Evolutionary conservation across 179 eudicot genomes (phyloP).

Genomic region (Corrigiola litoralis): DNA sequence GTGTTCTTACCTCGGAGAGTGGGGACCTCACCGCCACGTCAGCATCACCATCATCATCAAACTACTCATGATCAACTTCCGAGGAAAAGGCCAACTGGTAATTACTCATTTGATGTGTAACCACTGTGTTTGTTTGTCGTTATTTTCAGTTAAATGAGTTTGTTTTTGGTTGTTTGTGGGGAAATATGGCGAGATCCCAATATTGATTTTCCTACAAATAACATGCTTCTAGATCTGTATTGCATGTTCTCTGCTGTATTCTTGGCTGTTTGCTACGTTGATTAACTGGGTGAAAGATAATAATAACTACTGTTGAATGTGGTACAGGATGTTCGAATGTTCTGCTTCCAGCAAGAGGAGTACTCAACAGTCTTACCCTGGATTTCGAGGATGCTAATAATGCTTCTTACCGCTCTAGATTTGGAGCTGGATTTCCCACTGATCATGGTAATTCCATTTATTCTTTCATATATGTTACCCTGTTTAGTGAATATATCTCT

Average conservation of each 20-base stretch:
- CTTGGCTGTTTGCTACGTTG: too few relatives aligned
- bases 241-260: not conserved
- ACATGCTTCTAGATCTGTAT: slow-evolving; percentile 12
- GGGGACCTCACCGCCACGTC: slow-evolving; percentile 20
- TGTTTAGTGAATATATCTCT: too few relatives aligned
- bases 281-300: too few relatives aligned
- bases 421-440: slow-evolving; percentile 13
- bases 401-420: slow-evolving; percentile 15
- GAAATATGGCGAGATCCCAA: too few relatives aligned
- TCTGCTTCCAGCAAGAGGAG: slow-evolving; percentile 34
- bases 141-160: too few relatives aligned
- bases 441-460: slow-evolving; percentile 32
- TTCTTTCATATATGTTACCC: too few relatives aligned
- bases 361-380: slow-evolving; percentile 28
- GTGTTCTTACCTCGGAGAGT: slow-evolving; percentile 74
- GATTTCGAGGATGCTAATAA: slow-evolving; percentile 27
- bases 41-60: not conserved
- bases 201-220: too few relatives aligned
- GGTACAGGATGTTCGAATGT: slow-evolving; percentile 40
- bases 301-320: too few relatives aligned
- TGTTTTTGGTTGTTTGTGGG: not conserved
- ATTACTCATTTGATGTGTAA: slow-evolving; percentile 7
- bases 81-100: slow-evolving; percentile 61
- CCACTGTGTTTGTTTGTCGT: slow-evolving; percentile 16
- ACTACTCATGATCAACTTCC: slow-evolving; percentile 31